Percentiles rank a stretch among this genome's conserved stretches.
Conservation (phyloP, 2,329 filamentous ascomycete species). For the Rhexocercosporidium sp. region DNA sequence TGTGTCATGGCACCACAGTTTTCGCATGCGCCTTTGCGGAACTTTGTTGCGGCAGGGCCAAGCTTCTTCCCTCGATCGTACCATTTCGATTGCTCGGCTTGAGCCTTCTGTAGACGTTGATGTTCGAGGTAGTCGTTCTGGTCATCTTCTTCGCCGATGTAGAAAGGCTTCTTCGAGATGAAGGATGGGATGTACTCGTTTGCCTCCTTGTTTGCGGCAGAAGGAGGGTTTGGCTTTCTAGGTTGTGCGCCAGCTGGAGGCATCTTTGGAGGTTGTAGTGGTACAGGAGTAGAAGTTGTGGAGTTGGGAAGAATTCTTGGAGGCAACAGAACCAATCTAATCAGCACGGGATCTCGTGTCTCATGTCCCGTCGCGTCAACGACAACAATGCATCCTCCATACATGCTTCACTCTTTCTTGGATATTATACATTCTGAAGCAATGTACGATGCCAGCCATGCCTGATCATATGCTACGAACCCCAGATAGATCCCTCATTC, state of each 20-base stretch:
- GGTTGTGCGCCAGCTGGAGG: conserved; percentile 46
- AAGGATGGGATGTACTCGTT: conserved; percentile 99
- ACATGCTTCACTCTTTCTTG: background rate
- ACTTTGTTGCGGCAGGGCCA: conserved; percentile 92
- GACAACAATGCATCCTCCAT: background rate
- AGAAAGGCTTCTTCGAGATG: conserved; percentile 98
- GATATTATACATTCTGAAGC: background rate
- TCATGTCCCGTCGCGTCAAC: conserved; percentile 4
- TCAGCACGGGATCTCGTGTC: conserved; percentile 15
- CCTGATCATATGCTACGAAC: conserved; percentile 7
- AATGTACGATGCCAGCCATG: conserved; percentile 14
- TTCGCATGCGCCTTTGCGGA: conserved; percentile 96
- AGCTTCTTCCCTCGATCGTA: conserved; percentile 87
- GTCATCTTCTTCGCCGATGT: conserved; percentile 79
- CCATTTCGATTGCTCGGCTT: conserved; percentile 77
- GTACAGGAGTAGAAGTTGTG: background rate
- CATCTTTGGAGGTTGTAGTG: conserved; percentile 39
- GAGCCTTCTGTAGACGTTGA: conserved; percentile 78
- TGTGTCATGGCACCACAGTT: conserved; percentile 98
- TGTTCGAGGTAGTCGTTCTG: conserved; percentile 93
- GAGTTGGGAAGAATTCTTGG: conserved; percentile 5
- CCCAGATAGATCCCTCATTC: conserved; percentile 9
- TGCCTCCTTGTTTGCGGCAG: conserved; percentile 75
- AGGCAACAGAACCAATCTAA: conserved; percentile 9
- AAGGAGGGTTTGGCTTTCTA: conserved; percentile 41